These are phyloP conservation scores for Zostera marina DNA, from an alignment of 116 monocot species.

Conservation along the genomic window DNA sequence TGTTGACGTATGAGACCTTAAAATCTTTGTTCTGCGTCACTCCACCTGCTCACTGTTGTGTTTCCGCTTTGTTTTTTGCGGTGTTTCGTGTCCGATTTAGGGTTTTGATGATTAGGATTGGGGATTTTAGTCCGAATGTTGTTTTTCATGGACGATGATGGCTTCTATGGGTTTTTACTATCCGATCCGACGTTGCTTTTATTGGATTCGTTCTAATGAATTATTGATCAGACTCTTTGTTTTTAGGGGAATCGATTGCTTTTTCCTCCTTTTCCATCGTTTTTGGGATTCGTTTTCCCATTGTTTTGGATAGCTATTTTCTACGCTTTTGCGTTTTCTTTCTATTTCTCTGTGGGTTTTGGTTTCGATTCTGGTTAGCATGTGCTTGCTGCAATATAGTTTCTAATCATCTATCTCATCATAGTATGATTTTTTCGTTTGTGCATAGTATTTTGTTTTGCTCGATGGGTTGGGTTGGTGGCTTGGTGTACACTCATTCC, in stretches of 20 bases:
- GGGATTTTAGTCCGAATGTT: not conserved
- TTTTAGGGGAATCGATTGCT: not conserved
- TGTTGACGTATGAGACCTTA: not conserved
- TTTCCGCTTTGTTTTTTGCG: not conserved
- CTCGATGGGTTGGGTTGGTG: too few species aligned
- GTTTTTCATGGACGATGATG: not conserved
- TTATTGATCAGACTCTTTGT: not conserved
- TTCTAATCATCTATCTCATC: too few species aligned
- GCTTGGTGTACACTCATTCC: too few species aligned
- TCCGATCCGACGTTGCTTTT: constrained; percentile 6
- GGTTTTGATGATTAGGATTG: not conserved
- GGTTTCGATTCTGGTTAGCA: too few species aligned
- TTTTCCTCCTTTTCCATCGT: not conserved
- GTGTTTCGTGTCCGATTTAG: not conserved
- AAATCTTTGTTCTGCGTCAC: not conserved
- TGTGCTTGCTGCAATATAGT: too few species aligned
- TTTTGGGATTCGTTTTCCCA: not conserved
- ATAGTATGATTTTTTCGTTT: too few species aligned
- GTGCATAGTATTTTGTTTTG: too few species aligned
- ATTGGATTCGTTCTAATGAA: constrained; percentile 1
- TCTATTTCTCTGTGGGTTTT: not conserved
- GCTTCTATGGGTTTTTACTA: not conserved
- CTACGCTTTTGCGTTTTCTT: not conserved
- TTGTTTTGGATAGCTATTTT: not conserved
- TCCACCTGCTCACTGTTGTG: not conserved